Evolutionary conservation across 1,139 yeast genomes (phyloP), one percentile per base, ranked within the genome.

Genomic region (Pichia sp.): DNA sequence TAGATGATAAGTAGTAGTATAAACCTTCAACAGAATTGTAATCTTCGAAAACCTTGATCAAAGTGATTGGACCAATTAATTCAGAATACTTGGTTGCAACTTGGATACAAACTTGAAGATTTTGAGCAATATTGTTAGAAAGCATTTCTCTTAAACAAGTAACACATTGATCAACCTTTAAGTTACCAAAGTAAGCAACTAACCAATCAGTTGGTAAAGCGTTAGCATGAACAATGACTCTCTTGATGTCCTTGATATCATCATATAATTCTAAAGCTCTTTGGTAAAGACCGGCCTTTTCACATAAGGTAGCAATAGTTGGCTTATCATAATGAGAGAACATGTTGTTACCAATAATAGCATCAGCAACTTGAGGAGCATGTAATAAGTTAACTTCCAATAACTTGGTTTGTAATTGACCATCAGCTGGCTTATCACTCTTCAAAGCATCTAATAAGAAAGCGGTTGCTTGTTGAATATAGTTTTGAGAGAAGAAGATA

Each of bases 281-380:
- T 76, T 91, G 97, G 67, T 77, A 83, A 58, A 93, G 78, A 18
- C 97, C 98, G 17, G 96, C 91, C 70, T 89, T 89, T 70, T 93
- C 99, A 69, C 96, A 83, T 56, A 94, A 77, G 54, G 84, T 79
- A 30, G 98, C 99, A 65, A 93, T 84, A 38, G 94, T 83, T 59
- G 96, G 91, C 60, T 89, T 87, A 68, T 93, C 99, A 68, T 89
- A 93, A 65, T 91, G 97, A 56, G 93, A 83, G 71, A 94, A 94
- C 90, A 93, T 91, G 53, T 85, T 84, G 68, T 93, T 93, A 52
- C 98, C 97, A 63, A 93, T 77, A 57, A 93, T 94, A 18, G 99
- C 99, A 70, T 94, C 99, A 38, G 99, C 99, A 48, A 94, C 99
- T 75, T 94, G 99, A 44, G 99, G 99, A 11, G 99, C 99, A 65